A percentile compares a stretch with the other conserved stretches of the same genome.
These are phyloP conservation scores for Metarhizium brunneum DNA, from an alignment of 2,329 filamentous ascomycete genomes.

Conservation along the genomic window DNA sequence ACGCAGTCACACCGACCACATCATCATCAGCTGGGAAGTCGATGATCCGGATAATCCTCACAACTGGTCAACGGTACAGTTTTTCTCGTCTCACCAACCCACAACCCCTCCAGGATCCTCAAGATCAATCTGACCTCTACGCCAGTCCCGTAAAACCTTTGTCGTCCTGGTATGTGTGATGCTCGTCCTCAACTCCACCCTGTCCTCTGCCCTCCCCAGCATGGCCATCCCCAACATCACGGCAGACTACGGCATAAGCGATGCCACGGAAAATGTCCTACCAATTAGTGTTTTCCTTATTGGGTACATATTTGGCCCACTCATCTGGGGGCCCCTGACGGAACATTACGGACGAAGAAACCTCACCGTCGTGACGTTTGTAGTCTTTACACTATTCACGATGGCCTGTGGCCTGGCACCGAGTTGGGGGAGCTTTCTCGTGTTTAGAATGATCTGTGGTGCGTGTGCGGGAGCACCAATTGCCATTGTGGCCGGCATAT, in stretches of 20 bases:
- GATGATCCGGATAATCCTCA: constrained; percentile 43
- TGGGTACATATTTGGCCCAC: constrained; percentile 52
- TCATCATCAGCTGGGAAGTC: constrained; percentile 35
- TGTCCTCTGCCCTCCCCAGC: constrained; percentile 55
- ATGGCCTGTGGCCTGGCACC: constrained; percentile 44
- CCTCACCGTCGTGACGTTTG: constrained; percentile 31
- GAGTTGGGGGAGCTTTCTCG: constrained; percentile 41
- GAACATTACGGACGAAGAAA: constrained; percentile 50
- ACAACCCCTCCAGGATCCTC: too few species aligned
- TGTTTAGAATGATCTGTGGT: constrained; percentile 42
- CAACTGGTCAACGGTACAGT: constrained; percentile 36
- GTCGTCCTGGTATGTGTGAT: constrained; percentile 47
- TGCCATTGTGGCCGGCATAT: constrained; percentile 49
- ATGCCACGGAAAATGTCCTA: constrained; percentile 35
- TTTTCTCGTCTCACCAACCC: background rate
- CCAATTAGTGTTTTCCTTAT: constrained; percentile 56
- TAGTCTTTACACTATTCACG: constrained; percentile 36
- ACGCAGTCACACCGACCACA: constrained; percentile 21
- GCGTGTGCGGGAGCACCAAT: constrained; percentile 46
- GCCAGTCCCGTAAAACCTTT: constrained; percentile 41
- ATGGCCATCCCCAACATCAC: constrained; percentile 52
- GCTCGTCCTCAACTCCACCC: constrained; percentile 58
- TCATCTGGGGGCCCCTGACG: constrained; percentile 56
- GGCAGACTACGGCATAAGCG: constrained; percentile 45
- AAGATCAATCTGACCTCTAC: background rate